Evolutionary conservation across 768 basidiomycete species (phyloP).

Genomic region (Hericium alpestre): DNA sequence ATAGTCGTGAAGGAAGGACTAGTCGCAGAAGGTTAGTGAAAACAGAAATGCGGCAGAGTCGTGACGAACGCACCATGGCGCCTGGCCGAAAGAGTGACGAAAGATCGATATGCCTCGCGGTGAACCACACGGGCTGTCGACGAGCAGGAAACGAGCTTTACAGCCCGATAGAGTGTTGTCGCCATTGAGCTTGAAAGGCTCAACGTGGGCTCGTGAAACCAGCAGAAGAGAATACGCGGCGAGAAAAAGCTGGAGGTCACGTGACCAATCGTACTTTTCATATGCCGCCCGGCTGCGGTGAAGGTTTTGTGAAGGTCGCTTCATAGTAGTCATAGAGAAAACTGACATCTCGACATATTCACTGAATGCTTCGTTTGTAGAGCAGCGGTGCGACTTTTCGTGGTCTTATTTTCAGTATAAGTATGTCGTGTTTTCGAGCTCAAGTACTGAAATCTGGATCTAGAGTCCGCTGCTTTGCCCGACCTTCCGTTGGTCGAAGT

Average conservation of each 20-base stretch:
- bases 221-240: not conserved
- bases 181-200: not conserved
- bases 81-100: not conserved
- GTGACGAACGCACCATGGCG: conserved; percentile 1
- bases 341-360: too few species aligned
- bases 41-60: not conserved
- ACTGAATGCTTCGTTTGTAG: too few species aligned
- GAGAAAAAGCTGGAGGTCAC: not conserved
- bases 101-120: not conserved
- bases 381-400: too few species aligned
- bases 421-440: too few species aligned
- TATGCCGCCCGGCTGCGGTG: too few species aligned
- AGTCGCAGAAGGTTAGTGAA: not conserved
- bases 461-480: too few species aligned
- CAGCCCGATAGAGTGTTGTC: not conserved
- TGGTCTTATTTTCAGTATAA: too few species aligned
- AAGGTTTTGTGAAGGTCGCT: too few species aligned
- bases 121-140: too few species aligned
- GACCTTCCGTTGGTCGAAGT: too few species aligned
- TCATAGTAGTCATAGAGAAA: too few species aligned
- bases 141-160: not conserved
- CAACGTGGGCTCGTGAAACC: not conserved
- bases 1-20: conserved; percentile 5
- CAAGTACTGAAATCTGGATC: too few species aligned
- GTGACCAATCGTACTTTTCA: not conserved